Conservation (phyloP, 2,329 filamentous ascomycete species). For the Xylaria polymorpha region DNA sequence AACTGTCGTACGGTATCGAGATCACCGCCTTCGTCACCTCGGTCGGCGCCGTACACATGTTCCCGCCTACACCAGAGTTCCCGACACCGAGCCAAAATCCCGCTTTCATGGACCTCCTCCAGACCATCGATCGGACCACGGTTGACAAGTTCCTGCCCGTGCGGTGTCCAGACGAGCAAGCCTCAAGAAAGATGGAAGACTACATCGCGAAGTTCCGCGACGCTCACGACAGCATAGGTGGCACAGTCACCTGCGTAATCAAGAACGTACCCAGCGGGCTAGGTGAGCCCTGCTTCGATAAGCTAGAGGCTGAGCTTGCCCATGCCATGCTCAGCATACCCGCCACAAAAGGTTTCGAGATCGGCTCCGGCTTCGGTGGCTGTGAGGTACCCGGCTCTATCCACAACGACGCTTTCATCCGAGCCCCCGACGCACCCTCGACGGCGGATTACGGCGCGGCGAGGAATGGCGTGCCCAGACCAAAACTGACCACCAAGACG, state of each 20-base stretch:
- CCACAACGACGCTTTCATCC: slow-evolving; percentile 91
- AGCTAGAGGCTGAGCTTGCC: slow-evolving; percentile 89
- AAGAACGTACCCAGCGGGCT: slow-evolving; percentile 85
- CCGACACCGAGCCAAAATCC: slow-evolving; percentile 36
- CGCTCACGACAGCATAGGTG: slow-evolving; percentile 87
- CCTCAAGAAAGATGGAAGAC: slow-evolving; percentile 77
- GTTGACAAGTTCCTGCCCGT: slow-evolving; percentile 90
- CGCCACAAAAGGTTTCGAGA: slow-evolving; percentile 94
- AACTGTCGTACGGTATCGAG: slow-evolving; percentile 30
- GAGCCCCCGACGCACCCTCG: slow-evolving; percentile 54
- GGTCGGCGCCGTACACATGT: slow-evolving; percentile 26
- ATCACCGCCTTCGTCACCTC: slow-evolving; percentile 29
- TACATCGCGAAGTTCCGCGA: slow-evolving; percentile 83
- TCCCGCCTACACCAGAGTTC: slow-evolving; percentile 30
- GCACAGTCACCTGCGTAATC: slow-evolving; percentile 94
- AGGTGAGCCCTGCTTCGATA: slow-evolving; percentile 95
- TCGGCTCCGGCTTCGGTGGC: slow-evolving; percentile 91
- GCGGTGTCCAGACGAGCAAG: slow-evolving; percentile 77
- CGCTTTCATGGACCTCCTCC: slow-evolving; percentile 69
- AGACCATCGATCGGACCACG: slow-evolving; percentile 76
- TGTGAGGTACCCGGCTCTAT: slow-evolving; percentile 86
- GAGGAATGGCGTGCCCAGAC: slow-evolving; percentile 60
- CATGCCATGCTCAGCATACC: slow-evolving; percentile 97
- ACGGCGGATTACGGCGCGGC: slow-evolving; percentile 10
- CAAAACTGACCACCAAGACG: slow-evolving; percentile 83